phyloP scores from a whole-genome alignment of 179 eudicot genomes.

The Heliamphora pulchella region DNA sequence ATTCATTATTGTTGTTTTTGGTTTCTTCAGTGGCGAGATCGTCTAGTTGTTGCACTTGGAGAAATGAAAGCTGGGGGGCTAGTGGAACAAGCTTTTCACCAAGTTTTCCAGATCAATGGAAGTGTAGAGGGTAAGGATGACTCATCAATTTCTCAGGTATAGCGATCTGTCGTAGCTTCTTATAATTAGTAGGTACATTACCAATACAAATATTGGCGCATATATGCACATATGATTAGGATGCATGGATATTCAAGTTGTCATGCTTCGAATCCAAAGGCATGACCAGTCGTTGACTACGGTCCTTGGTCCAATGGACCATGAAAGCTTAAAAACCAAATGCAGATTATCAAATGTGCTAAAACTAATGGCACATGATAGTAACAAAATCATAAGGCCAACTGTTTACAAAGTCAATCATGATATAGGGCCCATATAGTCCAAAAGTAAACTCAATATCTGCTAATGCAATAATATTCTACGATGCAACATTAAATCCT shows the following conservation, averaged over 20 bases:
- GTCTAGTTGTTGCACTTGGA: constrained; percentile 67
- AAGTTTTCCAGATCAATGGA: constrained; percentile 36
- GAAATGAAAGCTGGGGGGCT: constrained; percentile 62
- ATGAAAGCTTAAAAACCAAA: no score
- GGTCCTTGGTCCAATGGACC: no score
- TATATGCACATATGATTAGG: not conserved
- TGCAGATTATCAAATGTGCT: no score
- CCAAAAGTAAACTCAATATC: no score
- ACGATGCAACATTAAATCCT: no score
- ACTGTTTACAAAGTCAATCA: no score
- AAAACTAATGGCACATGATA: no score
- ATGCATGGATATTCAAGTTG: not conserved
- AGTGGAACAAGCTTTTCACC: constrained; percentile 40
- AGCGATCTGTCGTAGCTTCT: constrained; percentile 11
- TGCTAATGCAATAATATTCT: no score
- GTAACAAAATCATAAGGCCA: no score
- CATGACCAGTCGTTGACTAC: no score
- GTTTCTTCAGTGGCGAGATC: constrained; percentile 79
- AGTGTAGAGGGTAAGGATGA: constrained; percentile 34
- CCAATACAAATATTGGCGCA: not conserved
- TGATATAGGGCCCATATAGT: no score
- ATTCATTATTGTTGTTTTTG: constrained; percentile 12
- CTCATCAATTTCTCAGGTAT: constrained; percentile 38
- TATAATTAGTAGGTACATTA: not conserved
- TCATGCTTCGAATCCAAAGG: no score